A percentile compares a stretch with the other conserved stretches of the same genome.
Evolutionary conservation across 768 basidiomycete genomes (phyloP).

Genomic region (Boletellus ananiceps): DNA sequence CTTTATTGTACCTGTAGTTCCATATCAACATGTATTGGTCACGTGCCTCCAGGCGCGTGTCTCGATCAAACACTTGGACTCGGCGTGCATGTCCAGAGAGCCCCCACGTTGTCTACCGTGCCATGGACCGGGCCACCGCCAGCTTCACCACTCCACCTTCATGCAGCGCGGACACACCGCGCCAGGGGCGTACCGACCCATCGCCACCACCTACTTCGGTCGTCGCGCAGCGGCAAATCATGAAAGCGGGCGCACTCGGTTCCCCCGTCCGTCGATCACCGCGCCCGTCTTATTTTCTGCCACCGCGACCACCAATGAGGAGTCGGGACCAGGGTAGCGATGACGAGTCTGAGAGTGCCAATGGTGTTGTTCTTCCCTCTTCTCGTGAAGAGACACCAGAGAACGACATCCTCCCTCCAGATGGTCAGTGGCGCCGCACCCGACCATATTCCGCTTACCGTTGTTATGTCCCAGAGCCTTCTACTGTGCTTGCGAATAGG

Average conservation of each 20-base stretch:
- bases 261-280: constrained; percentile 47
- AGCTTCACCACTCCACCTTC: constrained; percentile 28
- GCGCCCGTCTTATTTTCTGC: constrained; percentile 41
- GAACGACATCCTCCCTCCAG: constrained; percentile 40
- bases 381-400: constrained; percentile 49
- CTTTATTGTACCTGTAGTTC: constrained; percentile 8
- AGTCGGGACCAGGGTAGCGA: constrained; percentile 22
- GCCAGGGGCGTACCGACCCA: constrained; percentile 48
- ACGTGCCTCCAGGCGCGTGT: constrained; percentile 29
- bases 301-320: constrained; percentile 20
- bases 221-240: constrained; percentile 27
- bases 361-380: constrained; percentile 21
- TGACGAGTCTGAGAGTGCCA: constrained; percentile 29
- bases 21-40: constrained; percentile 10
- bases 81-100: not conserved
- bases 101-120: not conserved
- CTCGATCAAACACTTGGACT: constrained; percentile 14
- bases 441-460: constrained; percentile 6
- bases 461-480: constrained; percentile 47
- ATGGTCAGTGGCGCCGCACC: constrained; percentile 32
- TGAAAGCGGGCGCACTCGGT: constrained; percentile 23
- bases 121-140: constrained; percentile 20
- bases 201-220: constrained; percentile 38
- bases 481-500: constrained; percentile 59
- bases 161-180: constrained; percentile 38